Evolutionary conservation across 179 eudicot species (phyloP).

Genomic region (Silene coronaria): DNA sequence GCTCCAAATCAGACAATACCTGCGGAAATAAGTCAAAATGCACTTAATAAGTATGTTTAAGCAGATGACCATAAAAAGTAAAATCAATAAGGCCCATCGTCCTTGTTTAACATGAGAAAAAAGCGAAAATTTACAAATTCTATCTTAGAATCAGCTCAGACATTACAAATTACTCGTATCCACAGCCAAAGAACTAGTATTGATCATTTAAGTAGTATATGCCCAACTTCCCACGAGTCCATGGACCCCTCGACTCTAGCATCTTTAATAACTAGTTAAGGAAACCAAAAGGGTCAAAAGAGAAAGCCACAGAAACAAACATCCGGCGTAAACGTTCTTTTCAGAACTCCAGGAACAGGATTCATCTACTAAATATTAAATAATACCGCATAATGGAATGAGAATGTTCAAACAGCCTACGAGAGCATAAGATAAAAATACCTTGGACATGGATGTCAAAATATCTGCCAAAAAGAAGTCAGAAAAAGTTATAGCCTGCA

Average conservation of each 20-base stretch:
- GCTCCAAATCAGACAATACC: conserved; percentile 94
- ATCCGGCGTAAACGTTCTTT: no score
- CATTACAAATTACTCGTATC: background rate
- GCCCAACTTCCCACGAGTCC: no score
- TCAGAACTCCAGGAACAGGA: no score
- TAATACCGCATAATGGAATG: background rate
- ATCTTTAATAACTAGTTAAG: no score
- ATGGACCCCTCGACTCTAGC: no score
- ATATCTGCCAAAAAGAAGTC: conserved; percentile 98
- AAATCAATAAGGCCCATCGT: background rate
- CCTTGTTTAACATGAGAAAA: no score
- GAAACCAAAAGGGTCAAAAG: no score
- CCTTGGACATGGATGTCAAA: conserved; percentile 98
- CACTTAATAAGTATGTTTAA: background rate
- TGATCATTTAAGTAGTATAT: no score
- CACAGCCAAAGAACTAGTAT: no score
- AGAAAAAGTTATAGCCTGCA: conserved; percentile 92
- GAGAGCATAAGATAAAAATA: conserved; percentile 20
- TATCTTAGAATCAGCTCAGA: background rate
- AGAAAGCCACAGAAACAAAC: no score
- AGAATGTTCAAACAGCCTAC: background rate
- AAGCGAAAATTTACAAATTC: no score
- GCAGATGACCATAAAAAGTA: background rate
- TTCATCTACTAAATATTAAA: no score
- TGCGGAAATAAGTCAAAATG: conserved; percentile 25